Percentiles rank a stretch among this genome's conserved stretches.
Conservation (phyloP, 768 basidiomycete genomes). For the Suillus discolor region DNA sequence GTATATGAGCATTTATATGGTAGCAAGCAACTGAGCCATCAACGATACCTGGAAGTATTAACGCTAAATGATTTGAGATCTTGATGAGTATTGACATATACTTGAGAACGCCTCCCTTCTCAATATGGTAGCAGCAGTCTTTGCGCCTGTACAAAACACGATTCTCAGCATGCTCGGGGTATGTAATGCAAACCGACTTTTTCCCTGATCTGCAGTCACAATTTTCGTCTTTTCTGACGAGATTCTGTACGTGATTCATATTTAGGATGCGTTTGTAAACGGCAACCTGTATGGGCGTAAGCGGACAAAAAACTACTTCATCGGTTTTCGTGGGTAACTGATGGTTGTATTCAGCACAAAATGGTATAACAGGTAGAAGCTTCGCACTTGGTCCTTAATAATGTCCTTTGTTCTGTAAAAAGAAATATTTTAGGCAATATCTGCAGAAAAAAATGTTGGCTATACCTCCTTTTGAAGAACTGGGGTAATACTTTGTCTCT, state of each 20-base stretch:
- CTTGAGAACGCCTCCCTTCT: conserved; percentile 61
- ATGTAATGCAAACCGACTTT: conserved; percentile 42
- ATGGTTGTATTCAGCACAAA: background rate
- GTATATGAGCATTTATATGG: conserved; percentile 6
- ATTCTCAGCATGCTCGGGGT: conserved; percentile 9
- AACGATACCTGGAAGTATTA: conserved; percentile 76
- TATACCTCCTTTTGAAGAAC: conserved; percentile 81
- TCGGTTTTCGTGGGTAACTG: conserved; percentile 90
- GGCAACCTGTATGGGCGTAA: conserved; percentile 67
- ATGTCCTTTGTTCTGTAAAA: conserved; percentile 69
- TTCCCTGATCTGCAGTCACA: conserved; percentile 72
- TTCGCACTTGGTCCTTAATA: conserved; percentile 62
- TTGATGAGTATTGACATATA: conserved; percentile 85
- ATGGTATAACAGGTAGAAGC: background rate
- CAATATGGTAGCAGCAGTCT: conserved; percentile 54
- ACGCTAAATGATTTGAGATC: conserved; percentile 83
- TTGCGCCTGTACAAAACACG: conserved; percentile 48
- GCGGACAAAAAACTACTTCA: conserved; percentile 91
- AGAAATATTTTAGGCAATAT: background rate
- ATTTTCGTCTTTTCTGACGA: conserved; percentile 68
- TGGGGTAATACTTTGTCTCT: conserved; percentile 71
- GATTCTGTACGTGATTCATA: conserved; percentile 67
- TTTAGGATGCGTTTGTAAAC: conserved; percentile 75
- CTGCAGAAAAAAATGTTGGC: background rate
- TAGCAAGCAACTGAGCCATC: conserved; percentile 9